Base-by-base conservation (phyloP, 768 basidiomycete genomes). In the Crassisporium funariophilum region DNA sequence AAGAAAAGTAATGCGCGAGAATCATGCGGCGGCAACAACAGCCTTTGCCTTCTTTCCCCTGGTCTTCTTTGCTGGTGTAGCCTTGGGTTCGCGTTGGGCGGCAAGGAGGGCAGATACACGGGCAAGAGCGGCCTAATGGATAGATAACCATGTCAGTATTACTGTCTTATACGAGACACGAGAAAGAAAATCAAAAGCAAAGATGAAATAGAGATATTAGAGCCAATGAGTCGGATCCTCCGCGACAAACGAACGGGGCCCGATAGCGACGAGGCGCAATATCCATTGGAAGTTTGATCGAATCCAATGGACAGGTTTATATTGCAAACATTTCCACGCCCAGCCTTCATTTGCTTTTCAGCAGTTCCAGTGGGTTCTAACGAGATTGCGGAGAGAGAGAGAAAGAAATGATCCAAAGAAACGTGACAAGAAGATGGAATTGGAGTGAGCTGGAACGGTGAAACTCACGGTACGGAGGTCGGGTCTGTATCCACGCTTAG, bases 291-390 rank as follows among this genome's bases (percentile, higher is more conserved):
- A 73, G 75, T 76, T 82, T 83, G 84, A 84, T 82, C 79, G 75
- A 62, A 76, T 76, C 74, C 64, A 60, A 50, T 60, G 66, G 66
- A 66, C 64, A 65, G 66, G 66, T 75, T 75, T 57, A 68, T 92
- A 68, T 92, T 83, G 89, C 89, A 92, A 79, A 87, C 88, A 71
- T 88, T 84, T 92, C 89, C 88, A 92, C 89, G 81, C 89, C 87
- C 88, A 78, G 72, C 88, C 77, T 86, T 91, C 87, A 84, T 84
- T 66, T 71, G 76, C 75, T 68, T 67, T 61, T 60, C 71, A 56
- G 77, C 67, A 67, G 57, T 66, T 88, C 85, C 85, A 81, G 88
- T 76, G 86, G 89, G 89, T 89, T 92, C 89, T 92, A 92, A 84
- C 84, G 84, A 80, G 83, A 84, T 72, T 91, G 89, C 88, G 70